These are phyloP conservation scores for Yamadazyma philogaea DNA, from an alignment of 805 yeast species.

Conservation along the genomic window DNA sequence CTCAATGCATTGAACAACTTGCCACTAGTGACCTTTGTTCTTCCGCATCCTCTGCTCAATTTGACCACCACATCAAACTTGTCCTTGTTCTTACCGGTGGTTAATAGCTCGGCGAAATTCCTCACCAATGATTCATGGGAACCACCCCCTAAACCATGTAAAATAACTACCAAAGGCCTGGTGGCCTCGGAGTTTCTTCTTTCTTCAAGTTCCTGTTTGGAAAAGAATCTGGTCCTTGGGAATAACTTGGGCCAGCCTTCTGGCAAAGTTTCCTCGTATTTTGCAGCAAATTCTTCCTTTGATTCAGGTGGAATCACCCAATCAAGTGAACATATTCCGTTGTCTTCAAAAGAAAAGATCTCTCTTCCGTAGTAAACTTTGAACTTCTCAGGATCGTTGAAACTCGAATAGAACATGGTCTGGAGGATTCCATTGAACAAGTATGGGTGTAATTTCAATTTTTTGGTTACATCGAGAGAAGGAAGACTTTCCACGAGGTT, in stretches of 20 bases:
- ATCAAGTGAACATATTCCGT: slow-evolving; percentile 74
- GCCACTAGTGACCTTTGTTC: slow-evolving; percentile 65
- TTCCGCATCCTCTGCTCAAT: slow-evolving; percentile 75
- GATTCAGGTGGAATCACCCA: slow-evolving; percentile 39
- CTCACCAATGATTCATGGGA: slow-evolving; percentile 78
- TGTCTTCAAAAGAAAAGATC: slow-evolving; percentile 55
- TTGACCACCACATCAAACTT: slow-evolving; percentile 66
- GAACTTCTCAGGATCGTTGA: slow-evolving; percentile 50
- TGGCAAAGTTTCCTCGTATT: slow-evolving; percentile 30
- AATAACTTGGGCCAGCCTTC: slow-evolving; percentile 41
- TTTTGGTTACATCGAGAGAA: slow-evolving; percentile 11
- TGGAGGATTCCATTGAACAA: slow-evolving; percentile 74
- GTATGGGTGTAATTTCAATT: slow-evolving; percentile 58
- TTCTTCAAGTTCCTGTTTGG: slow-evolving; percentile 42
- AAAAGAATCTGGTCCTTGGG: slow-evolving; percentile 51
- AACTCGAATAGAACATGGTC: slow-evolving; percentile 63
- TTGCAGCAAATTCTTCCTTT: slow-evolving; percentile 22
- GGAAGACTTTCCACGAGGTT: slow-evolving; percentile 1
- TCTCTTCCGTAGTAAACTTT: slow-evolving; percentile 73
- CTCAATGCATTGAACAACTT: slow-evolving; percentile 67
- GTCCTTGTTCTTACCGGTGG: slow-evolving; percentile 22
- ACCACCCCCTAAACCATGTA: slow-evolving; percentile 85
- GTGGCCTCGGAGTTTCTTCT: slow-evolving; percentile 2
- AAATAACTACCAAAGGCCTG: slow-evolving; percentile 58
- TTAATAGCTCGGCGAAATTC: slow-evolving; percentile 46